Evolutionary conservation across 768 basidiomycete species (phyloP).

Genomic region (Leucocoprinus sp.): DNA sequence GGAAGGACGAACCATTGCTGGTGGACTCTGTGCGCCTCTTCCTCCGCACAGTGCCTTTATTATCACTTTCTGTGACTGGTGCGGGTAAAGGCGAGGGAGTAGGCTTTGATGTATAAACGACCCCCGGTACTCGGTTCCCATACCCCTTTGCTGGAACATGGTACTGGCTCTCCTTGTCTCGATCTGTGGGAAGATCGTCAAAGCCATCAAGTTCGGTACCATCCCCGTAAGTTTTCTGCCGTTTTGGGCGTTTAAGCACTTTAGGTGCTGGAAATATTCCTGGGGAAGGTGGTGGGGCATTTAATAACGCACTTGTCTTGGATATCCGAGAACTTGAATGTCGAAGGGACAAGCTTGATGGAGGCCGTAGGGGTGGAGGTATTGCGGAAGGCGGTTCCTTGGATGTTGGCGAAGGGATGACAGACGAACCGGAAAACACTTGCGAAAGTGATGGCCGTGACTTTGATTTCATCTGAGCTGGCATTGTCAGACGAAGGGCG

Average conservation of each 20-base stretch:
- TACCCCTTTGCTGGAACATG: conserved; percentile 67
- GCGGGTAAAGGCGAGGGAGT: conserved; percentile 13
- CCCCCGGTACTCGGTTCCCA: conserved; percentile 54
- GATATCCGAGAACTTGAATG: conserved; percentile 17
- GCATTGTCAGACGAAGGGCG: conserved; percentile 81
- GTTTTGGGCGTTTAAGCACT: conserved; percentile 70
- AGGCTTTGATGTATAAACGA: conserved; percentile 33
- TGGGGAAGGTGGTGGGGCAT: conserved; percentile 22
- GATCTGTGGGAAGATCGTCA: conserved; percentile 81
- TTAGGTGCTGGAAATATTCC: conserved; percentile 43
- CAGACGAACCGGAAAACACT: conserved; percentile 49
- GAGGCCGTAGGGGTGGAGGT: conserved; percentile 41
- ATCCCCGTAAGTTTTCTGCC: conserved; percentile 68
- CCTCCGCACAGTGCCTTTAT: conserved; percentile 48
- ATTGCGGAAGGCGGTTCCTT: conserved; percentile 57
- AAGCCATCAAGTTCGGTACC: conserved; percentile 86
- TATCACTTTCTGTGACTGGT: conserved; percentile 29
- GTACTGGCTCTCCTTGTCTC: conserved; percentile 71
- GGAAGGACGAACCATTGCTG: conserved; percentile 32
- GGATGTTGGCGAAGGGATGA: conserved; percentile 26
- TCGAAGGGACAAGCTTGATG: conserved; percentile 44
- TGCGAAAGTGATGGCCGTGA: conserved; percentile 68
- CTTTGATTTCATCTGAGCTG: conserved; percentile 71
- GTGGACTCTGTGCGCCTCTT: conserved; percentile 43
- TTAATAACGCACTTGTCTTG: neutral